Evolutionary conservation across 257 asterid genomes (phyloP), one percentile per base, ranked within the genome.

Genomic region (Craterostigma plantagineum): DNA sequence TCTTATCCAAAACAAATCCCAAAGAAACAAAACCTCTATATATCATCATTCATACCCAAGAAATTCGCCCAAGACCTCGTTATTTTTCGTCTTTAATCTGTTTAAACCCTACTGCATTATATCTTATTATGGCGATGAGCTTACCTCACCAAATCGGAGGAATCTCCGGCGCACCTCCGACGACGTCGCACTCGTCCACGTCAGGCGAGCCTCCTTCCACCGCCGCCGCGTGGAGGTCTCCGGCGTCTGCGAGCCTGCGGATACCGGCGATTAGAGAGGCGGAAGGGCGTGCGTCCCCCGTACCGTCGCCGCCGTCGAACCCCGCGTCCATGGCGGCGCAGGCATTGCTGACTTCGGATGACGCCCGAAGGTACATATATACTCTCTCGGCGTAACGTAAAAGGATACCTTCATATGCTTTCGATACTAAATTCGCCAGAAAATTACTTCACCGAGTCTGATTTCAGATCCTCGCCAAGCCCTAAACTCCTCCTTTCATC

Each of bases 101-200:
- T 3, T 43, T 15, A n/a, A 18, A 14, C 34, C 6, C 16, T 48
- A 16, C 3, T n/a, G n/a, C 57, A 49, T 10, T 1, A 40, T 40
- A 11, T 16, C 13, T 16, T 11, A 16, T 16, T 51, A 73, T 73
- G 91, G 84, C 81, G 9, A 71, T 73, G 81, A 71, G 69, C 55
- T 45, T 77, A 30, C 65, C 85, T 11, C 75, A 68, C 40, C 84
- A 70, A 61, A 63, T 77, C 45, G 64, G 73, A 14, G 68, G 74
- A 0, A 55, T 77, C 10, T 53, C 84, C 38, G 80, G 73, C 10
- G 12, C 64, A 0, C 50, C 66, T 47, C 8, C 67, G 7, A 1
- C 62, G 5, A 51, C 65, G 1, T 0, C 51, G 18, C 63, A 54
- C 15, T 46, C 53, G 0, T 34, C 12, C 7, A 6, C 63, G 4